phyloP scores from a whole-genome alignment of 2,329 filamentous ascomycete genomes.

The Aspergillus pseudonomiae region DNA sequence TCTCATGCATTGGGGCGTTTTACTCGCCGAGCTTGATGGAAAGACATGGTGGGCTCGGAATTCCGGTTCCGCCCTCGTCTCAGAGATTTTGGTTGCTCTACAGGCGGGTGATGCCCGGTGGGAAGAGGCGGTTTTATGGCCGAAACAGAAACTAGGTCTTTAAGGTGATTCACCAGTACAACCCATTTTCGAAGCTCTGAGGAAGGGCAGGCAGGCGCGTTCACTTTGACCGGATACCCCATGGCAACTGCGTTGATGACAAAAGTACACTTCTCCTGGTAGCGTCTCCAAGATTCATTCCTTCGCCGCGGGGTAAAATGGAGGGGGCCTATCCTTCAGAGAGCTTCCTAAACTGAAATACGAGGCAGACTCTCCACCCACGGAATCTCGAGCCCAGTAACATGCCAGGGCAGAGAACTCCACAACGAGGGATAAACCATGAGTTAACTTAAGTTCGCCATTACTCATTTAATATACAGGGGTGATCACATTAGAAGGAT shows the following conservation, averaged over 20 bases:
- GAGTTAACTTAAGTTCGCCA: too few relatives aligned
- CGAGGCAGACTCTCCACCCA: too few relatives aligned
- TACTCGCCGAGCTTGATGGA: slow-evolving; percentile 36
- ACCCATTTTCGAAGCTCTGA: not conserved
- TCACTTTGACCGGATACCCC: not conserved
- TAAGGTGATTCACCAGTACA: slow-evolving; percentile 11
- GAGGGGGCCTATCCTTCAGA: too few relatives aligned
- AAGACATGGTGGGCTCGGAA: slow-evolving; percentile 40
- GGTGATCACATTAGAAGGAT: not conserved
- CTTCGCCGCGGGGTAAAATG: too few relatives aligned
- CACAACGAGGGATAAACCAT: too few relatives aligned
- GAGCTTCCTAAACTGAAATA: too few relatives aligned
- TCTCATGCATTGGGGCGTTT: slow-evolving; percentile 41
- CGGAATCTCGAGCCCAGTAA: too few relatives aligned
- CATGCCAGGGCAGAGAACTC: too few relatives aligned
- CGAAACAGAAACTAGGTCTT: slow-evolving; percentile 31
- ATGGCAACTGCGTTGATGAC: not conserved
- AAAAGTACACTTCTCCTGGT: too few relatives aligned
- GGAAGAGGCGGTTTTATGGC: slow-evolving; percentile 34
- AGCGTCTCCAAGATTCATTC: too few relatives aligned
- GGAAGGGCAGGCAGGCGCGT: not conserved
- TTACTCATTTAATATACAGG: too few relatives aligned
- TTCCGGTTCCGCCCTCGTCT: slow-evolving; percentile 34
- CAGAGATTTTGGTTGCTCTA: slow-evolving; percentile 30
- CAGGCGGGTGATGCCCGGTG: slow-evolving; percentile 25